Conservation (phyloP, 345 rosid species). For the Syzygium aromaticum region DNA sequence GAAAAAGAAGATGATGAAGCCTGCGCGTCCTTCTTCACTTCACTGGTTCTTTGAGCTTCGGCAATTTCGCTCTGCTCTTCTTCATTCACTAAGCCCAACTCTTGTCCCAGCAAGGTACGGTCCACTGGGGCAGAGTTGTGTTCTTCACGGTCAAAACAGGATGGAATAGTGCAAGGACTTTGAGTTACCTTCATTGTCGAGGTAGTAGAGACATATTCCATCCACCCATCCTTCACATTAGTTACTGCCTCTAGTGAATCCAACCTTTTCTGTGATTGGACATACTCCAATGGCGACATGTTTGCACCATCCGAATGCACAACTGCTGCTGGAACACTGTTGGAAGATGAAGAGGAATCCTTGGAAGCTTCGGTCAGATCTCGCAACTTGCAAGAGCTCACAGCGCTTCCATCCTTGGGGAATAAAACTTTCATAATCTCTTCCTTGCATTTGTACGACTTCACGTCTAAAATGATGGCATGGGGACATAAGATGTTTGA, state of each 20-base stretch:
- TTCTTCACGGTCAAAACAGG: no score
- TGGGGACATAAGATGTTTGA: not conserved
- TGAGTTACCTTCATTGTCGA: no score
- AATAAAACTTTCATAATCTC: constrained; percentile 13
- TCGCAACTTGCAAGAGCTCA: not conserved
- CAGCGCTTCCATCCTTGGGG: constrained; percentile 1
- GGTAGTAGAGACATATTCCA: no score
- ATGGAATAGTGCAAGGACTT: no score
- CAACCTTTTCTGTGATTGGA: no score
- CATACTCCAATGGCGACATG: not conserved
- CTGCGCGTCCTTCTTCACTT: not conserved
- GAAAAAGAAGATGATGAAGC: not conserved
- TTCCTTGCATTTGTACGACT: constrained; percentile 5
- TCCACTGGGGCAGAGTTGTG: no score
- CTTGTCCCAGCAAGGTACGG: not conserved
- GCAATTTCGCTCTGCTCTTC: not conserved
- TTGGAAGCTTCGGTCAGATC: not conserved
- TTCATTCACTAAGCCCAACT: not conserved
- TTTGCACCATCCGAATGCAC: not conserved
- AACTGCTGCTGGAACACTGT: not conserved
- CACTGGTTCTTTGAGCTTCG: not conserved
- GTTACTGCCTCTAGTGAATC: no score
- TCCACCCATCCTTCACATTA: no score
- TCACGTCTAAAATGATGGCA: constrained; percentile 24
- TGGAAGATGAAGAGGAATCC: not conserved